Evolutionary conservation across 129 eudicot genomes (phyloP).

Genomic region (Artemisia tridentata): DNA sequence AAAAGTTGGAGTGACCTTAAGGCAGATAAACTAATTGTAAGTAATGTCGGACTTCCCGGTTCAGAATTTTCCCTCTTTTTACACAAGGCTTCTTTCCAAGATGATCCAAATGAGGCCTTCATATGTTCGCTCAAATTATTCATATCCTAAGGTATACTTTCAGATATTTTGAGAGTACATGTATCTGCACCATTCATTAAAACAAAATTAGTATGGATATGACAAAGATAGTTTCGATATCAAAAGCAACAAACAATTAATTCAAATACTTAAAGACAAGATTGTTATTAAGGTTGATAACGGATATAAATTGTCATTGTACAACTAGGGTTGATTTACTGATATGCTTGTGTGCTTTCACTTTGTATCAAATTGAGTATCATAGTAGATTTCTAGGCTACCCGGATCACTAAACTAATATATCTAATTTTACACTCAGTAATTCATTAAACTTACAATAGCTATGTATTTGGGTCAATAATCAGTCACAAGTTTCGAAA

Average conservation of each 20-base stretch:
- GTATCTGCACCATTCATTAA: slow-evolving; percentile 40
- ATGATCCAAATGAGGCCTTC: slow-evolving; percentile 72
- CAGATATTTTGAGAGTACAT: slow-evolving; percentile 55
- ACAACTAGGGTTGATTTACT: background rate
- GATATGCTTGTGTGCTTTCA: no score
- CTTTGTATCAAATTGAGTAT: no score
- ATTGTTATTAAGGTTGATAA: background rate
- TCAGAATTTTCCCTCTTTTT: slow-evolving; percentile 60
- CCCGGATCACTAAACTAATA: no score
- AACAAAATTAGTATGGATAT: background rate
- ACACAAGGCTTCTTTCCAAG: slow-evolving; percentile 73
- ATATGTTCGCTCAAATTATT: slow-evolving; percentile 51
- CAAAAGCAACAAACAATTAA: background rate
- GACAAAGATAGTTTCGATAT: background rate
- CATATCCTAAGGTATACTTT: slow-evolving; percentile 49
- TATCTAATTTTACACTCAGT: no score
- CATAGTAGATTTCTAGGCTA: no score
- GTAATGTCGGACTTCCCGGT: slow-evolving; percentile 81
- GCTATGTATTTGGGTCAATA: no score
- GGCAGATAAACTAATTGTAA: slow-evolving; percentile 82
- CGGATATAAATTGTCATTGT: background rate
- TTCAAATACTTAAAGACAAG: background rate
- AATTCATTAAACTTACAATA: no score
- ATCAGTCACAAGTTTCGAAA: no score
- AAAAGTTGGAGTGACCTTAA: slow-evolving; percentile 69